Conservation (phyloP, 2,329 filamentous ascomycete genomes). For the Sporothrix brunneoviolacea region DNA sequence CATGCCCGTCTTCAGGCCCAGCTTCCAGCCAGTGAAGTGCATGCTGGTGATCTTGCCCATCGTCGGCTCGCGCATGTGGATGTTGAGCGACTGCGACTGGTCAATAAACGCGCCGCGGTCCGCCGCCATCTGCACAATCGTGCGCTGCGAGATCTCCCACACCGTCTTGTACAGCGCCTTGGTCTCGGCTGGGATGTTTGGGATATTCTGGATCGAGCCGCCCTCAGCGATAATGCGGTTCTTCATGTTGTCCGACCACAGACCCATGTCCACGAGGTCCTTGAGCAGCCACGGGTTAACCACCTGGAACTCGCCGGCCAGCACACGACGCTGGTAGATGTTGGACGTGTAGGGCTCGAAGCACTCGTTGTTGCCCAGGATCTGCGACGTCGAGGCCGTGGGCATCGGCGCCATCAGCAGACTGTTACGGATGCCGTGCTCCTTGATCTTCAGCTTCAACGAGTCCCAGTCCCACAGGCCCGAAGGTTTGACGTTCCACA, state of each 20-base stretch:
- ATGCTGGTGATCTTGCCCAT: conserved; percentile 99
- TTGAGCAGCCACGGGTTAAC: conserved; percentile 99
- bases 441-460: conserved; percentile 83
- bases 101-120: conserved; percentile 98
- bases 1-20: conserved; percentile 99
- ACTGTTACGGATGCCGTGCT: conserved; percentile 92
- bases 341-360: conserved; percentile 99
- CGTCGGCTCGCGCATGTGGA: conserved; percentile 97
- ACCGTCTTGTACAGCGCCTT: conserved; percentile 99
- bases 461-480: conserved; percentile 95
- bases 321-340: conserved; percentile 97
- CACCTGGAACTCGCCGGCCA: conserved; percentile 98
- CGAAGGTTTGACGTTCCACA: conserved; percentile 92
- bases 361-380: conserved; percentile 98
- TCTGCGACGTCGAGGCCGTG: conserved; percentile 94
- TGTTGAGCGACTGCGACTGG: conserved; percentile 98
- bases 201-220: conserved; percentile 92
- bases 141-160: conserved; percentile 97
- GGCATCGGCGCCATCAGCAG: conserved; percentile 95
- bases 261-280: conserved; percentile 93
- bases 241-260: conserved; percentile 99
- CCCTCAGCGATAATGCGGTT: conserved; percentile 98
- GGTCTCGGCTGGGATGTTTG: conserved; percentile 91
- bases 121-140: conserved; percentile 94
- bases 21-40: conserved; percentile 99